Evolutionary conservation across 148 eudicot genomes (phyloP).

Genomic region (Selenicereus undatus): DNA sequence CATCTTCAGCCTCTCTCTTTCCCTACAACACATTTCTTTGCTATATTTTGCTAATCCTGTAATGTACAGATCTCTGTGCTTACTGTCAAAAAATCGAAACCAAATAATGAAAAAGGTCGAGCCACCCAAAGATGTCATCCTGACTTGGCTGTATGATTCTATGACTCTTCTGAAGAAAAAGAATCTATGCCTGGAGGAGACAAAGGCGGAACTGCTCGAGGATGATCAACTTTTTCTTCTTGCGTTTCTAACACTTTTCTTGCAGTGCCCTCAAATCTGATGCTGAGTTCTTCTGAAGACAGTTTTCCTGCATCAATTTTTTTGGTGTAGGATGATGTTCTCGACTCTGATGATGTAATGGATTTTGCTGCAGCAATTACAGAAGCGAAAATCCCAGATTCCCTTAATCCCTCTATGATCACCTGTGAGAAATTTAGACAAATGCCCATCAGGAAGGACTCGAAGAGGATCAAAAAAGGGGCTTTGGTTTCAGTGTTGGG

Average conservation of each 20-base stretch:
- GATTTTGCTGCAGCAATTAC: slow-evolving; percentile 35
- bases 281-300: slow-evolving; percentile 17
- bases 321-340: slow-evolving; percentile 14
- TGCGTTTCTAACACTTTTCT: slow-evolving; percentile 31
- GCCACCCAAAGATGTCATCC: background rate
- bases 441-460: background rate
- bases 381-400: slow-evolving; percentile 50
- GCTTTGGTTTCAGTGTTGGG: background rate
- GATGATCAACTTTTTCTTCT: slow-evolving; percentile 11
- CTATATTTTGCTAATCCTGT: background rate
- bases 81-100: background rate
- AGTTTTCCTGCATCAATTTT: slow-evolving; percentile 5
- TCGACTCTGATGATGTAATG: slow-evolving; percentile 13
- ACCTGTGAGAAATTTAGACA: slow-evolving; percentile 26
- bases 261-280: slow-evolving; percentile 24
- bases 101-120: background rate
- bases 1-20: background rate
- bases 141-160: background rate
- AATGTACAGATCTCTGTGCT: background rate
- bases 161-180: background rate
- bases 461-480: background rate
- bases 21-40: background rate
- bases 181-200: slow-evolving; percentile 39
- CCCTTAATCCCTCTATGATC: slow-evolving; percentile 53
- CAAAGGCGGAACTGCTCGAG: slow-evolving; percentile 39